Evolutionary conservation across 306 rosid species (phyloP), one percentile per base, ranked within the genome.

Genomic region (Vigna hirtella): DNA sequence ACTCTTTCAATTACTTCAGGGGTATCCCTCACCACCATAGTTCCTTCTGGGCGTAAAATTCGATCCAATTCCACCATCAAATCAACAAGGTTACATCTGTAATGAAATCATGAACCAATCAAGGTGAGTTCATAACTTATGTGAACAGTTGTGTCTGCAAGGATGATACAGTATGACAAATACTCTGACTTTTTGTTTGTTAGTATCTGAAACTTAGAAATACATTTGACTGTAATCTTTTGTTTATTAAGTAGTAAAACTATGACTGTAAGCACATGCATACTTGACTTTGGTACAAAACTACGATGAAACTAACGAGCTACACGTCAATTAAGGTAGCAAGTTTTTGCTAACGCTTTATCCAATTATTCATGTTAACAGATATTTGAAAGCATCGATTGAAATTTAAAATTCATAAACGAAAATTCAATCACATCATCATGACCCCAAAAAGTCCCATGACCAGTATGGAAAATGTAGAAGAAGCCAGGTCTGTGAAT

Each of bases 11-110:
- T 84, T 13, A 84, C 94, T 74, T 93, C 97, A 5, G 94, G 91
- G 56, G 85, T 80, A 83, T 91, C 98, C 87, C 98, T 90, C 49
- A 96, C 73, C 79, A 96, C 85, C 63, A 96, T 64, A 0, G 96
- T 93, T 79, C 99, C 99, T 87, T 90, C 94, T 0, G 99, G 99
- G 6, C 99, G 96, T 85, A 96, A 69, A 51, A 96, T 87, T 48
- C 98, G 89, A 67, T 96, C 99, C 58, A 96, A 85, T 87, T 96
- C 99, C 26, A 91, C 98, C 93, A 96, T 84, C 85, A 96, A 87
- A 83, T 96, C 99, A 72, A 96, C 91, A 56, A 93, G 91, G 91
- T 82, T 90, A 76, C 99, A 96, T 86, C 99, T 96, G 79, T 77
- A 48, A 67, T 34, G 69, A 83, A 68, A 64, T 36, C 61, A 74